A percentile compares a stretch with the other conserved stretches of the same genome.
Evolutionary conservation across 768 basidiomycete species (phyloP).

Genomic region (Tephrocybe sp.): DNA sequence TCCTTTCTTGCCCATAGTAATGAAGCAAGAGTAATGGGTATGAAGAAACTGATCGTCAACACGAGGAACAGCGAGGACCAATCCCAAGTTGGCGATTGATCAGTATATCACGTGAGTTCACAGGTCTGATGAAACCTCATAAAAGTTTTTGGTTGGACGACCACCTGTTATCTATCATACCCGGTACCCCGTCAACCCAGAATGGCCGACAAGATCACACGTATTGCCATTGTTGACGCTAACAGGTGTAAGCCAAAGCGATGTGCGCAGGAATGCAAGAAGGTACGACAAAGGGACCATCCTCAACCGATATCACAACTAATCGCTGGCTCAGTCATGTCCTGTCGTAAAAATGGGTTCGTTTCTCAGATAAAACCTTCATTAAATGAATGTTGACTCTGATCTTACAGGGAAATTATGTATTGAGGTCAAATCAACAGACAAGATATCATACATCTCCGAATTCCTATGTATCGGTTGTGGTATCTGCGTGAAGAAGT

Average conservation of each 20-base stretch:
- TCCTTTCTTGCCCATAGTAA: slow-evolving; percentile 38
- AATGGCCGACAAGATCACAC: slow-evolving; percentile 95
- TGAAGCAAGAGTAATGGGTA: neutral
- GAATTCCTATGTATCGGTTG: slow-evolving; percentile 99
- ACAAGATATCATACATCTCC: slow-evolving; percentile 99
- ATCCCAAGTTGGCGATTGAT: slow-evolving; percentile 18
- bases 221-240: slow-evolving; percentile 92
- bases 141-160: slow-evolving; percentile 20
- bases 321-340: slow-evolving; percentile 22
- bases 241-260: slow-evolving; percentile 96
- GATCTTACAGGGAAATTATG: slow-evolving; percentile 80
- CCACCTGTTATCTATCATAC: slow-evolving; percentile 16
- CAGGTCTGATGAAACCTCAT: slow-evolving; percentile 5
- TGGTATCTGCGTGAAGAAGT: slow-evolving; percentile 99
- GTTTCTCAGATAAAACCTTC: neutral
- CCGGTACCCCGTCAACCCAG: slow-evolving; percentile 11
- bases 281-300: slow-evolving; percentile 45
- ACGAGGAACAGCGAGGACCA: neutral
- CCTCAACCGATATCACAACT: slow-evolving; percentile 9
- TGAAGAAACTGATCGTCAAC: neutral
- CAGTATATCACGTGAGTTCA: slow-evolving; percentile 17
- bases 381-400: neutral
- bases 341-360: slow-evolving; percentile 27
- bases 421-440: slow-evolving; percentile 94
- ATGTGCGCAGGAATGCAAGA: slow-evolving; percentile 98